These are phyloP conservation scores for Stenogyne calaminthoides DNA, from an alignment of 305 asterid species.

Conservation along the genomic window DNA sequence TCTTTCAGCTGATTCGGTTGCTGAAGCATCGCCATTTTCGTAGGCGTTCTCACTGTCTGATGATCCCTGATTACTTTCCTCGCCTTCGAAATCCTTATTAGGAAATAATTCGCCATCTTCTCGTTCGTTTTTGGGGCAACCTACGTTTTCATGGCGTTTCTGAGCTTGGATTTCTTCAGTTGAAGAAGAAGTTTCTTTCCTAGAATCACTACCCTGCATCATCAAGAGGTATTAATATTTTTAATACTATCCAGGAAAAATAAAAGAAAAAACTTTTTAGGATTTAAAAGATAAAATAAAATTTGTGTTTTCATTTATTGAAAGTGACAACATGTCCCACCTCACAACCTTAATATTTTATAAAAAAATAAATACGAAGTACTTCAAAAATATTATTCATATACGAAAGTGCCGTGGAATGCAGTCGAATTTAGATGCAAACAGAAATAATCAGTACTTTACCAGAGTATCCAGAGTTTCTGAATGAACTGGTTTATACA, in stretches of 20 bases:
- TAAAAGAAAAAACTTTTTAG: background rate
- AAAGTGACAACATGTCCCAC: background rate
- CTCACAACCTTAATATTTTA: background rate
- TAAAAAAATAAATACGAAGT: background rate
- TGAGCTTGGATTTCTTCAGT: slow-evolving; percentile 40
- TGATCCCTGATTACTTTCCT: slow-evolving; percentile 66
- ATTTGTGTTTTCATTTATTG: background rate
- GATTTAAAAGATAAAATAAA: background rate
- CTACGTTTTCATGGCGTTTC: slow-evolving; percentile 40
- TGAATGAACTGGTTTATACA: background rate
- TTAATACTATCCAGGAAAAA: background rate
- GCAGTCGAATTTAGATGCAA: background rate
- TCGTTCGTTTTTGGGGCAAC: slow-evolving; percentile 47
- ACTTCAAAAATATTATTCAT: background rate
- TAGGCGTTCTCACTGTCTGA: slow-evolving; percentile 75
- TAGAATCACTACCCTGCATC: slow-evolving; percentile 47
- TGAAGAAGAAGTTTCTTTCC: slow-evolving; percentile 39
- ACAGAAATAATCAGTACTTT: background rate
- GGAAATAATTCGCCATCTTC: slow-evolving; percentile 81
- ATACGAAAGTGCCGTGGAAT: background rate
- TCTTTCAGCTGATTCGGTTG: slow-evolving; percentile 71
- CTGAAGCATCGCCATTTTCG: slow-evolving; percentile 64
- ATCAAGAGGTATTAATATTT: slow-evolving; percentile 14
- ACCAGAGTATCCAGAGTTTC: background rate
- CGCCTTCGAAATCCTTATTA: slow-evolving; percentile 55